Evolutionary conservation across 306 rosid genomes (phyloP).

Genomic region (Lagenaria siceraria): DNA sequence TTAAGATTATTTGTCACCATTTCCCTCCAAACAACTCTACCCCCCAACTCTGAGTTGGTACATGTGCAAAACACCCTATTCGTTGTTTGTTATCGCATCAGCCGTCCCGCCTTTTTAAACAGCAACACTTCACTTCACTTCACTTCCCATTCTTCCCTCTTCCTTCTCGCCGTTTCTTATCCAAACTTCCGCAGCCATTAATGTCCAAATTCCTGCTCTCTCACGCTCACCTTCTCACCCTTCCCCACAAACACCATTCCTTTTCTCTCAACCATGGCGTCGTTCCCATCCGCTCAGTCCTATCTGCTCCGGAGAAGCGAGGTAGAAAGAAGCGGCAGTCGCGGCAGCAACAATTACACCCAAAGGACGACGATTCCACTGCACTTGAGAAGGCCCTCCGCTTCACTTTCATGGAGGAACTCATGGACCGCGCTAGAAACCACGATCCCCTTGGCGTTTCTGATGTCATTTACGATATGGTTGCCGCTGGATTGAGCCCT

Average conservation of each 20-base stretch:
- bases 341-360: not conserved
- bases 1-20: too few relatives aligned
- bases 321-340: conserved; percentile 41
- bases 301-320: conserved; percentile 51
- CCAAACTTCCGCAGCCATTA: not conserved
- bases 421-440: conserved; percentile 67
- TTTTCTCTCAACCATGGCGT: not conserved
- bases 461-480: conserved; percentile 79
- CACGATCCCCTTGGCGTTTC: conserved; percentile 59
- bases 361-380: conserved; percentile 34
- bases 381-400: conserved; percentile 62
- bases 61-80: too few relatives aligned
- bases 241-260: conserved; percentile 6
- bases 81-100: not conserved
- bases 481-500: conserved; percentile 80
- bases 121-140: not conserved
- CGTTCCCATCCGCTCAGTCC: conserved; percentile 38
- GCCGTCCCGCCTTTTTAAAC: not conserved
- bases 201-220: conserved; percentile 18
- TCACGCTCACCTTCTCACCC: conserved; percentile 16
- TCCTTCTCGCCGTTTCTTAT: not conserved
- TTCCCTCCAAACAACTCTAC: too few relatives aligned
- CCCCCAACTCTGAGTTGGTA: too few relatives aligned
- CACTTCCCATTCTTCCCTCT: not conserved
- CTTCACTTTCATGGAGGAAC: conserved; percentile 90